Conservation (phyloP, 2,329 filamentous ascomycete species). For the Trichophyton benhamiae region DNA sequence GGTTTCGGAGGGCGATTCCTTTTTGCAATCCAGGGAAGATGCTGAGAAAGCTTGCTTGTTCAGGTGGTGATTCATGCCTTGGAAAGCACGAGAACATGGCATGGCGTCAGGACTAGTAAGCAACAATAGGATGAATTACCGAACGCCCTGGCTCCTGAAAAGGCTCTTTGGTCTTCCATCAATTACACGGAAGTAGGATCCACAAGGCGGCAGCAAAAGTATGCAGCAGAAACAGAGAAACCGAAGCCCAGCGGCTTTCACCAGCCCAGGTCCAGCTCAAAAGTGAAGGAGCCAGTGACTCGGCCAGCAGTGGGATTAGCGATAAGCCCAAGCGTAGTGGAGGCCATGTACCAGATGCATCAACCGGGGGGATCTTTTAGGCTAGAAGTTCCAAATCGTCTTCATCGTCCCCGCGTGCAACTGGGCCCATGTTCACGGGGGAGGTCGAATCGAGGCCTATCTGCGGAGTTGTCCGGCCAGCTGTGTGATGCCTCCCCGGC, state of each 20-base stretch:
- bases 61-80: not conserved
- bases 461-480: not conserved
- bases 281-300: slow-evolving; percentile 1
- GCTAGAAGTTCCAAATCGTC: not conserved
- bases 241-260: not conserved
- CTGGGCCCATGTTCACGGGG: not conserved
- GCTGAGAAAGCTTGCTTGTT: not conserved
- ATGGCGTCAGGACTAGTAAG: not conserved
- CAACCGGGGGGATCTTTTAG: not conserved
- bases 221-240: not conserved
- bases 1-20: not conserved
- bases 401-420: not conserved
- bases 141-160: not conserved
- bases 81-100: not conserved
- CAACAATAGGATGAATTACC: not conserved
- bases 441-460: not conserved
- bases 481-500: not conserved
- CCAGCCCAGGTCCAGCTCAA: not conserved
- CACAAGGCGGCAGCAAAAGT: not conserved
- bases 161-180: not conserved
- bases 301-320: not conserved
- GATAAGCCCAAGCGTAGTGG: not conserved
- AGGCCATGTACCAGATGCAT: not conserved
- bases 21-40: not conserved
- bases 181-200: not conserved